Conservation (phyloP, 2,329 filamentous ascomycete genomes). For the Acrocalymma vagum region DNA sequence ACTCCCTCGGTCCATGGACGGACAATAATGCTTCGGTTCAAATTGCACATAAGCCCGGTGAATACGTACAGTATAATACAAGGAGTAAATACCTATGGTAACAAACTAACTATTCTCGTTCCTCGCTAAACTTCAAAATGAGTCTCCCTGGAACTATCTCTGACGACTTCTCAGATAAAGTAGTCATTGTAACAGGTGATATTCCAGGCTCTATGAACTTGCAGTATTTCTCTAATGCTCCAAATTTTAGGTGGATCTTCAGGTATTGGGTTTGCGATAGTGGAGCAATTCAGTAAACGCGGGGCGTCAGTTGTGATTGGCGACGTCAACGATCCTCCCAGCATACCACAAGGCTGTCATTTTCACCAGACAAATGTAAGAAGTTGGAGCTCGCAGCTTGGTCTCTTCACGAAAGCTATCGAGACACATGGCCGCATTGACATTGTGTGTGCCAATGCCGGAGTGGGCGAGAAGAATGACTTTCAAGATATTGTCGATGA, state of each 20-base stretch:
- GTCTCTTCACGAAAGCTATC: slow-evolving; percentile 61
- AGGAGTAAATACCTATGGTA: no score
- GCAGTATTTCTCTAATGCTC: no score
- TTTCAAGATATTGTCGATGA: slow-evolving; percentile 59
- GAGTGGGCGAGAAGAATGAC: slow-evolving; percentile 57
- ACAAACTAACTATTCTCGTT: no score
- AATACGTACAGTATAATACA: no score
- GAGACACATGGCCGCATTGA: slow-evolving; percentile 54
- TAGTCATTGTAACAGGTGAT: no score
- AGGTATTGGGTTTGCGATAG: slow-evolving; percentile 67
- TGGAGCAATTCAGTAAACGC: slow-evolving; percentile 58
- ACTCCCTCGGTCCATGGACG: no score
- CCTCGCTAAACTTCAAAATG: no score
- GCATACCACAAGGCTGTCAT: slow-evolving; percentile 30
- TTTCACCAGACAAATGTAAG: slow-evolving; percentile 53
- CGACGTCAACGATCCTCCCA: slow-evolving; percentile 57
- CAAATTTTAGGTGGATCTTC: slow-evolving; percentile 59
- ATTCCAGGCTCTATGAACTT: no score
- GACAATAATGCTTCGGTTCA: no score
- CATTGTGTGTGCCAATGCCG: slow-evolving; percentile 64
- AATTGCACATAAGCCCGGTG: no score
- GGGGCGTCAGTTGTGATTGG: slow-evolving; percentile 65
- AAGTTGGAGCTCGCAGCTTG: slow-evolving; percentile 59
- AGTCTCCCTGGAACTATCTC: no score
- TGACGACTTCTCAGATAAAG: no score